A percentile compares a stretch with the other conserved stretches of the same genome.
Evolutionary conservation across 148 eudicot genomes (phyloP).

Genomic region (Chenopodium berlandieri): DNA sequence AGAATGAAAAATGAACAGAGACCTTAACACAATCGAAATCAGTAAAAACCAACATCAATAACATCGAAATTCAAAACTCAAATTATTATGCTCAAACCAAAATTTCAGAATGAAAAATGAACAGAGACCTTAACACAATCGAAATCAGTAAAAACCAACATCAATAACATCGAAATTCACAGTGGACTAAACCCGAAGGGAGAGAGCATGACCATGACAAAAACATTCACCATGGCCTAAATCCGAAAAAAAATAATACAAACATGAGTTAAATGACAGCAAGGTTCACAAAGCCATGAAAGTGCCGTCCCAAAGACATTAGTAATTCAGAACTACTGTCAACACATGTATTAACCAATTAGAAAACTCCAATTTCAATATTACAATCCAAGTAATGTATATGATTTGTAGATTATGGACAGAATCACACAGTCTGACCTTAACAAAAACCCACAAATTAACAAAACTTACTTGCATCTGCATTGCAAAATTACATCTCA

Average conservation of each 20-base stretch:
- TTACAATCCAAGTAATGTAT: neutral
- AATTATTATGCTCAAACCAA: no score
- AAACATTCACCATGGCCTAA: neutral
- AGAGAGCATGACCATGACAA: neutral
- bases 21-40: no score
- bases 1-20: no score
- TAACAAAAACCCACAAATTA: neutral
- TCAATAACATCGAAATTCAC: neutral
- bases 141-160: no score
- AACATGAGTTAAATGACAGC: neutral
- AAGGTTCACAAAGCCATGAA: neutral
- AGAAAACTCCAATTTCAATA: neutral
- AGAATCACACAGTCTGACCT: neutral
- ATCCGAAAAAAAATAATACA: no score
- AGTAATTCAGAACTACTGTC: neutral
- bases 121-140: no score
- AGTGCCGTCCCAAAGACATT: neutral
- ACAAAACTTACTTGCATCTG: neutral
- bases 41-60: no score
- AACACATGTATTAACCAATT: neutral
- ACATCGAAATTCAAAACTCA: no score
- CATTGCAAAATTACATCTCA: neutral
- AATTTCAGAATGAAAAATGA: no score
- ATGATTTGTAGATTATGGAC: neutral
- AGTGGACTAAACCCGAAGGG: neutral